Evolutionary conservation across 257 asterid genomes (phyloP).

Genomic region (Nicotiana otophora): DNA sequence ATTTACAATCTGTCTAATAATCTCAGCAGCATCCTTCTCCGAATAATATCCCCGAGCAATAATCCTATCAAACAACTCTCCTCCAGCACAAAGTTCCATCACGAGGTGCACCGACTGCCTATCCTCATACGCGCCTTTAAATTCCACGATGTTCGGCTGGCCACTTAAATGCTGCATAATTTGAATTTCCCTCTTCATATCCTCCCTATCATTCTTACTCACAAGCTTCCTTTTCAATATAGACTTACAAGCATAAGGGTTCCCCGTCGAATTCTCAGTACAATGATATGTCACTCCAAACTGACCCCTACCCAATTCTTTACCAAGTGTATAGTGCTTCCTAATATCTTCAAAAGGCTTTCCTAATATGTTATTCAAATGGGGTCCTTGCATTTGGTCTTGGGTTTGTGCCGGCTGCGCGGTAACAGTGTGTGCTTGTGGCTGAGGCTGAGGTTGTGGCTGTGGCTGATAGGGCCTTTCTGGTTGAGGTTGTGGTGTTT

Average conservation of each 20-base stretch:
- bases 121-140: slow-evolving; percentile 66
- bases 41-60: slow-evolving; percentile 64
- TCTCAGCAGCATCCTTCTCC: slow-evolving; percentile 55
- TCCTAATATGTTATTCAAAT: slow-evolving; percentile 51
- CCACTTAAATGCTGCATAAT: slow-evolving; percentile 76
- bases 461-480: slow-evolving; percentile 7
- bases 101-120: slow-evolving; percentile 49
- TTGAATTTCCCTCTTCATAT: slow-evolving; percentile 63
- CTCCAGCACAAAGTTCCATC: slow-evolving; percentile 71
- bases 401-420: slow-evolving; percentile 24
- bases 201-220: slow-evolving; percentile 57
- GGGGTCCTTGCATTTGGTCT: slow-evolving; percentile 26
- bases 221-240: slow-evolving; percentile 57
- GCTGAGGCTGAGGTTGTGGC: slow-evolving; percentile 15
- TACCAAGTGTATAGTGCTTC: slow-evolving; percentile 42
- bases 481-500: slow-evolving; percentile 13
- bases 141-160: slow-evolving; percentile 63
- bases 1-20: slow-evolving; percentile 64
- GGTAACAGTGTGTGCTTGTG: slow-evolving; percentile 9
- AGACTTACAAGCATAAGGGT: slow-evolving; percentile 56
- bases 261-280: slow-evolving; percentile 42
- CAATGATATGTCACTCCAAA: slow-evolving; percentile 62
- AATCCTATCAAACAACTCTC: slow-evolving; percentile 62
- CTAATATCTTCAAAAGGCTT: slow-evolving; percentile 59
- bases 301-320: slow-evolving; percentile 63